Percentiles rank a stretch among this genome's conserved stretches.
These are phyloP conservation scores for Mayamaea pseudoterrestris DNA, from an alignment of 108 stramenopile species.

Conservation along the genomic window DNA sequence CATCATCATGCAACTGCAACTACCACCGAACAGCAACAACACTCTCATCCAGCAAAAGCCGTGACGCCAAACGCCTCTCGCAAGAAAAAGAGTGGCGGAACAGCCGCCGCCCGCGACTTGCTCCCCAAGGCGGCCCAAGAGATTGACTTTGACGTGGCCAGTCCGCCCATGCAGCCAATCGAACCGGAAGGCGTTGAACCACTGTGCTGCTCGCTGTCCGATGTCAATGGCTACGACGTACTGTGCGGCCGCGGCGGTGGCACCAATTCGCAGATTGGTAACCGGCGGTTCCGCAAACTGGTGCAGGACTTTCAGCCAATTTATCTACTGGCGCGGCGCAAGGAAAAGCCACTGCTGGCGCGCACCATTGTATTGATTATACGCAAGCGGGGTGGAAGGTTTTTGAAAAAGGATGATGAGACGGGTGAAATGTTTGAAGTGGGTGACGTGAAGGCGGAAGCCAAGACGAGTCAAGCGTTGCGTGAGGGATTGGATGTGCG, in stretches of 20 bases:
- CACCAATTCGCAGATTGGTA: slow-evolving; percentile 81
- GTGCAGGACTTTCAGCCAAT: slow-evolving; percentile 80
- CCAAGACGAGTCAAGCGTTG: slow-evolving; percentile 79
- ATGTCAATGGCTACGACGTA: slow-evolving; percentile 64
- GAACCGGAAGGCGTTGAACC: slow-evolving; percentile 34
- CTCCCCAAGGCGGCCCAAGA: slow-evolving; percentile 60
- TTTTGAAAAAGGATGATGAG: slow-evolving; percentile 66
- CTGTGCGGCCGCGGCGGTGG: slow-evolving; percentile 78
- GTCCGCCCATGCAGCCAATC: slow-evolving; percentile 56
- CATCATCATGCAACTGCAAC: not conserved
- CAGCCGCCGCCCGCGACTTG: slow-evolving; percentile 17
- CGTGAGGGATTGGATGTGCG: slow-evolving; percentile 80
- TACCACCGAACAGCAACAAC: not conserved
- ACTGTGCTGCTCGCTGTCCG: slow-evolving; percentile 35
- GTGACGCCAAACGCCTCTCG: slow-evolving; percentile 1
- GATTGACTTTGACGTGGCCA: slow-evolving; percentile 67
- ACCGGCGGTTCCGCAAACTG: slow-evolving; percentile 68
- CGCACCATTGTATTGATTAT: slow-evolving; percentile 75
- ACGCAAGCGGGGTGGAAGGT: slow-evolving; percentile 67
- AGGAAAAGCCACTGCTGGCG: slow-evolving; percentile 77
- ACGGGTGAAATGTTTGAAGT: slow-evolving; percentile 70
- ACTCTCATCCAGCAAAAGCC: not conserved
- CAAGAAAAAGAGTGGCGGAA: slow-evolving; percentile 3
- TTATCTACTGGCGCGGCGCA: slow-evolving; percentile 69
- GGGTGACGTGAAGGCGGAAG: slow-evolving; percentile 80